phyloP scores from a whole-genome alignment of 805 yeast species.

The Diddensiella santjacobensis region DNA sequence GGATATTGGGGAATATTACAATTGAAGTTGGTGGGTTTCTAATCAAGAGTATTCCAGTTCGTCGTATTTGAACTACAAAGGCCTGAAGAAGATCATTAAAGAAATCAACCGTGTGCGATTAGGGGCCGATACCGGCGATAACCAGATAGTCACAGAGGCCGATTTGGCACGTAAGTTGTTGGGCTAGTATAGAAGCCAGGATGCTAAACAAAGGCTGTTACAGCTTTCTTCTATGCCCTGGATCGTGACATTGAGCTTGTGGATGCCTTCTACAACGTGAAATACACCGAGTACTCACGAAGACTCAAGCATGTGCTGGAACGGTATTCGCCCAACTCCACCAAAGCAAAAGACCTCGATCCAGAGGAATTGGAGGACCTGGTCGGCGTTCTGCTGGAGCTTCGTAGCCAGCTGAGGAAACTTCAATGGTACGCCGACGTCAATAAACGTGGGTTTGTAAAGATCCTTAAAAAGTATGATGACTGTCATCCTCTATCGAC shows the following conservation, averaged over 20 bases:
- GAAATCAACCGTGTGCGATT: slow-evolving; percentile 30
- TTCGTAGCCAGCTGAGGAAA: slow-evolving; percentile 71
- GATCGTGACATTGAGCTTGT: slow-evolving; percentile 82
- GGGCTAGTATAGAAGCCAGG: too few species aligned
- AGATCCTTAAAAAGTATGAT: slow-evolving; percentile 68
- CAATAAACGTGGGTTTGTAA: slow-evolving; percentile 83
- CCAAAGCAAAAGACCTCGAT: slow-evolving; percentile 33
- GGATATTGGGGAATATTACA: slow-evolving; percentile 9
- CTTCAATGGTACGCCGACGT: slow-evolving; percentile 92
- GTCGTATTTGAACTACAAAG: slow-evolving; percentile 80
- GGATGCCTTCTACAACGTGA: slow-evolving; percentile 70
- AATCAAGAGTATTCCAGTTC: slow-evolving; percentile 32
- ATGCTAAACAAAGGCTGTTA: slow-evolving; percentile 35
- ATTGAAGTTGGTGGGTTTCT: neutral
- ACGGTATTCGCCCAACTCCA: slow-evolving; percentile 29
- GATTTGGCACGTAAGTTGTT: slow-evolving; percentile 38
- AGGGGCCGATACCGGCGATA: slow-evolving; percentile 1
- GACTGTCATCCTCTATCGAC: neutral
- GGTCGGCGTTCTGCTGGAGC: slow-evolving; percentile 64
- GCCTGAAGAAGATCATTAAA: slow-evolving; percentile 75
- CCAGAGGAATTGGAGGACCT: slow-evolving; percentile 61
- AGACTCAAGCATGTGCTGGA: slow-evolving; percentile 47
- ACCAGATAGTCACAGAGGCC: slow-evolving; percentile 17
- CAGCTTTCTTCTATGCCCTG: slow-evolving; percentile 69
- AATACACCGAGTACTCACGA: slow-evolving; percentile 69